Base-by-base conservation (phyloP, 768 basidiomycete genomes). In the Exidia glandulosa region DNA sequence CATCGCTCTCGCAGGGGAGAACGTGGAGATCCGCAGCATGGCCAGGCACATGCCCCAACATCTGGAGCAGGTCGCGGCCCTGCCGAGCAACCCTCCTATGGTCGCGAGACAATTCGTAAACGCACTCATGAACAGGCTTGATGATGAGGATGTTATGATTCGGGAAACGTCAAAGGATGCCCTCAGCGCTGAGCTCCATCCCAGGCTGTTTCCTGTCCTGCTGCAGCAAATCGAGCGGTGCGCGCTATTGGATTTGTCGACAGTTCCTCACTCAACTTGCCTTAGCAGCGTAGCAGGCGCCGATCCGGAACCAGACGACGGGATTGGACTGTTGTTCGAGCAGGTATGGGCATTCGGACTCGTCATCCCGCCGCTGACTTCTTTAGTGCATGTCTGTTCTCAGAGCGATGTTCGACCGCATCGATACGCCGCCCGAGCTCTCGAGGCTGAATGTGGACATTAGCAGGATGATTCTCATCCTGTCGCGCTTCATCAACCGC, bases 101-200 rank as follows among this genome's bases (percentile, higher is more conserved):
- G 73, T 88, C 13, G 78, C 90, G 29, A 77, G 77, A n/a, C 74
- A 72, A 47, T 92, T 91, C 69, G 76, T 92, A 27, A 76, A 75
- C 3, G 81, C 83, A 57, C 75, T 90, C 32, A 85, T 90, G n/a
- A 81, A 81, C 36, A 74, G 87, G 45, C 73, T 94, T 50, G 74
- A 87, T 19, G 74, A 77, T n/a, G 80, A 84, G 13, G 79, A 81
- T 57, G 75, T 83, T 5, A 77, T 81, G 48, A 80, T 87, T 34
- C 82, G 91, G n/a, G 88, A 95, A 65, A 77, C 83, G 12, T 88
- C 88, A 2, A 80, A 83, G 63, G 90, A 92, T 59, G 89, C 90
- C 0, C 71, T 96, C 19, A 90, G 92, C 2, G 76, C 77, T 14
- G 93, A 96, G 65, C 75, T 94, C 23, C 86, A 83, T 62, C 83